A percentile compares a stretch with the other conserved stretches of the same genome.
Evolutionary conservation across 23 red algal genomes (phyloP).

Genomic region (Gracilaria vermiculophylla): DNA sequence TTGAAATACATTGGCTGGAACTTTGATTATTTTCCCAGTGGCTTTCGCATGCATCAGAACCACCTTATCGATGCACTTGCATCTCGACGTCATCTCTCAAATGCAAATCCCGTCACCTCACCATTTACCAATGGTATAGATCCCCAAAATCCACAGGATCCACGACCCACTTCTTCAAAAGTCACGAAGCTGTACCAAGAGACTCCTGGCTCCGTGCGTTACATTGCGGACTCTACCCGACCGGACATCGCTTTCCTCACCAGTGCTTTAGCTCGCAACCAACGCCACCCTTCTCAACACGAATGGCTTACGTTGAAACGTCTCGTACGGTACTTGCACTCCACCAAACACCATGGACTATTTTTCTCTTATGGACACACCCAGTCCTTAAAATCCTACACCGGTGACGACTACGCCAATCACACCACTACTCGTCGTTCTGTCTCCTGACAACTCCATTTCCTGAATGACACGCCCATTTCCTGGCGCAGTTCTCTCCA

Average conservation of each 20-base stretch:
- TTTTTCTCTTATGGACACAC: no score
- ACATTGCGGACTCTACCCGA: neutral
- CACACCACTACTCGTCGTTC: neutral
- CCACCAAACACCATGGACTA: neutral
- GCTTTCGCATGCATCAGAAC: neutral
- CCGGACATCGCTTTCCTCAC: neutral
- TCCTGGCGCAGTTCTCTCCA: neutral
- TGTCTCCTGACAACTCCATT: neutral
- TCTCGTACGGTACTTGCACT: neutral
- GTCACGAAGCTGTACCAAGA: neutral
- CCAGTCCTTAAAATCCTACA: neutral
- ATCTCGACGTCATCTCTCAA: no score
- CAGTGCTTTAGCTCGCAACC: neutral
- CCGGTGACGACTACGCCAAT: neutral
- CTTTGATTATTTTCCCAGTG: neutral
- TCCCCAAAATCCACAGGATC: no score
- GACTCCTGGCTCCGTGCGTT: neutral
- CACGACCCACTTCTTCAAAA: no score
- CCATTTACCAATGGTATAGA: no score
- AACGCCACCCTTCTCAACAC: neutral
- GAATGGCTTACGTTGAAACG: neutral
- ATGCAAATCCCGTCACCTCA: no score
- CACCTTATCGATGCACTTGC: no score
- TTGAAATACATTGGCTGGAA: constrained; percentile 37
- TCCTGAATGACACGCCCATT: neutral